Base-by-base conservation (phyloP, 306 rosid genomes). In the Rosa persica region DNA sequence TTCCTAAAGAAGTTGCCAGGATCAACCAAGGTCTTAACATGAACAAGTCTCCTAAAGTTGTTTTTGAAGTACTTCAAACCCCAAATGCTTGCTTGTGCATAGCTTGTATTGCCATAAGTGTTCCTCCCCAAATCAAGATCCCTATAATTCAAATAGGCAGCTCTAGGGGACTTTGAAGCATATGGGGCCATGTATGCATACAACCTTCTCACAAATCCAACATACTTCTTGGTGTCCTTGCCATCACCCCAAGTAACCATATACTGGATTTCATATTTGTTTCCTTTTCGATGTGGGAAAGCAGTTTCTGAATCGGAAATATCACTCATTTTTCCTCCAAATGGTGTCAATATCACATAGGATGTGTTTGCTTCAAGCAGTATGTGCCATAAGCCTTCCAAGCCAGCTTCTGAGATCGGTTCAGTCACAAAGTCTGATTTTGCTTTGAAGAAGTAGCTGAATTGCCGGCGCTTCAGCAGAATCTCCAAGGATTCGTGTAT, bases 241-340 rank as follows among this genome's bases (percentile, higher is more conserved):
- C 75, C 89, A 2, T 65, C 87, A 1, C 61, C 82, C 97, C 97
- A 92, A 3, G 15, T 34, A 5, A 71, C 38, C 23, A 82, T 0
- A 58, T 87, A 88, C 88, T 88, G 94, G 47, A 92, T 92, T 75
- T 87, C 77, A 77, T 79, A 92, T 1, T 90, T 76, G 38, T 88
- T 90, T 66, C 97, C 97, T 11, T 77, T 85, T 74, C 97, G 80
- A 46, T 92, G 97, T 76, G 93, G 97, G 74, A 90, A 92, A 9
- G 93, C 87, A 20, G 34, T 87, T 55, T 85, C 90, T 2, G 89
- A 80, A 52, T 87, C 87, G 0, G 83, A 66, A 39, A 92, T 86
- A 5, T 81, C 81, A 78, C 78, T 82, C 95, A 86, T 92, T 77
- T 70, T 89, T 72, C 90, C 95, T 2, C 95, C 93, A 43, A 89